A percentile compares a stretch with the other conserved stretches of the same genome.
Evolutionary conservation across 2,329 filamentous ascomycete genomes (phyloP).

Genomic region (Paracoccidioides lutzii): DNA sequence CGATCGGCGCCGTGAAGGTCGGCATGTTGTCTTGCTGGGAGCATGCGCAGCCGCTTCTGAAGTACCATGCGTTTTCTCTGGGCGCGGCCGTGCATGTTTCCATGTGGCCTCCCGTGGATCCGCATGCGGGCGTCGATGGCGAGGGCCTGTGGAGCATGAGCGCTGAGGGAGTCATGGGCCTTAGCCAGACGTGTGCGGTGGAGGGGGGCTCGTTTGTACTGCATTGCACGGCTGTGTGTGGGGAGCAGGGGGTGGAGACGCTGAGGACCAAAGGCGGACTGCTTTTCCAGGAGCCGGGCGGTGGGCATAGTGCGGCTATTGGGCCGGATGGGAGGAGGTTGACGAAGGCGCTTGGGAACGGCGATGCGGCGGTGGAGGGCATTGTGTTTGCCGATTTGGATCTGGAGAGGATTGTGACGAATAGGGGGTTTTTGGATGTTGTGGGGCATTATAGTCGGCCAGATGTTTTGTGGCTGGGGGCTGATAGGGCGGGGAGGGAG

Average conservation of each 20-base stretch:
- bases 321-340: constrained; percentile 40
- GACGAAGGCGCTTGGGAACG: constrained; percentile 20
- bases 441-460: constrained; percentile 40
- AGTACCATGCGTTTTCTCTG: constrained; percentile 35
- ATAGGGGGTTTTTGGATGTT: constrained; percentile 34
- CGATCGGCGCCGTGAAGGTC: constrained; percentile 16
- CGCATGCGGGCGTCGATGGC: constrained; percentile 10
- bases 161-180: constrained; percentile 32
- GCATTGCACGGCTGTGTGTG: constrained; percentile 38
- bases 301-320: constrained; percentile 36
- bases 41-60: constrained; percentile 39
- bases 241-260: constrained; percentile 27
- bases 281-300: constrained; percentile 28
- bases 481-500: background rate
- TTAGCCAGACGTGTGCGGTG: constrained; percentile 40
- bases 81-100: constrained; percentile 37
- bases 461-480: constrained; percentile 39
- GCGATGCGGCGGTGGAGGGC: constrained; percentile 28
- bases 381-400: constrained; percentile 40
- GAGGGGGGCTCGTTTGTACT: constrained; percentile 45
- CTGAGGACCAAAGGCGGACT: constrained; percentile 24
- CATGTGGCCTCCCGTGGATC: constrained; percentile 33
- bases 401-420: constrained; percentile 29
- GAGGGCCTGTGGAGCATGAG: constrained; percentile 22
- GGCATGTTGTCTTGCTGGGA: constrained; percentile 40